Base-by-base conservation (phyloP, 495 filamentous ascomycete species). In the Penicillium silybi region DNA sequence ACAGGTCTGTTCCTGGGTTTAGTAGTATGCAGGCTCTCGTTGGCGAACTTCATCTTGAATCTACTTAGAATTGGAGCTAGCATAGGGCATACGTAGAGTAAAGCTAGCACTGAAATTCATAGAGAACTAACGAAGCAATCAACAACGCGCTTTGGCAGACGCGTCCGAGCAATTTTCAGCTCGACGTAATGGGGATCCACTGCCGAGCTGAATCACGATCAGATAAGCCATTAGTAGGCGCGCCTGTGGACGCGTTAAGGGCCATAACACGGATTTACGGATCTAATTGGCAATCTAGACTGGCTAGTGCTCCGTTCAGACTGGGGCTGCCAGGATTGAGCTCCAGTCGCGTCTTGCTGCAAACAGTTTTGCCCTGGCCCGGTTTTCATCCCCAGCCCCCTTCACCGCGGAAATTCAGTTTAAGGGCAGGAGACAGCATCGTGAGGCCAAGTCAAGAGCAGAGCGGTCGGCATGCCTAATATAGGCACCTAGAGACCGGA, bases 211-310 rank as follows among this genome's bases (percentile, higher is more conserved):
- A 45, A 58, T 59, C 54, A 63, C 34, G 59, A 65, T 65, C 63
- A 54, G 63, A 66, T 66, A 66, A 66, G 53, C 50, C 42, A 53
- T 19, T 32, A 53, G n/a, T n/a, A n/a, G n/a, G n/a, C 48, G 42
- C 59, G 56, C 39, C 43, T 41, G 38, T 32, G 29, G 29, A 32
- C 29, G 29, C 29, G 29, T 32, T 32, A 32, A 32, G 29, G 10
- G 11, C 19, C 48, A 55, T 45, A 58, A 42, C 11, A 27, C 59
- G 65, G 61, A 57, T 52, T 57, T 64, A 66, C 65, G 63, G 61
- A 60, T 56, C 9, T 60, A 32, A 54, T 62, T 55, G 54, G 51
- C 32, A 44, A 41, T 47, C 56, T 53, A 46, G 58, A 54, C 41
- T 38, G 22, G 39, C 16, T 19, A 40, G 22, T 13, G 34, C 17